Evolutionary conservation across 306 rosid genomes (phyloP), one percentile per base, ranked within the genome.

Genomic region (Lablab purpureus): DNA sequence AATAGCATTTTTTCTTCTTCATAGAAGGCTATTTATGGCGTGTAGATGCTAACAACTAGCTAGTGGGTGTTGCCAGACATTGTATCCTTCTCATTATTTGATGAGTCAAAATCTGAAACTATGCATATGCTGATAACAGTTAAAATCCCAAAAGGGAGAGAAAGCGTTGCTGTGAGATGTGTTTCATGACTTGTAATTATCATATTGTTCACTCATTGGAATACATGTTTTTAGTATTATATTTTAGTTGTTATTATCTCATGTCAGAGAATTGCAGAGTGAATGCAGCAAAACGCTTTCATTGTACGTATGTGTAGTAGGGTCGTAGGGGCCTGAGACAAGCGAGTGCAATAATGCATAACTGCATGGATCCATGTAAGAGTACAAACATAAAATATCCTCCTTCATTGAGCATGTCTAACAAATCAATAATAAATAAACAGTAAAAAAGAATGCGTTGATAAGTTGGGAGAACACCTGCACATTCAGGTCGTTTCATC

Each of bases 281-380:
- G 70, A 64, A 36, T 36, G 71, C n/a, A 37, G 28, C 50, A 65
- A 65, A 65, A 36, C 50, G 4, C n/a, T 65, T 65, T 65, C 71
- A 36, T 36, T 65, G 71, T 65, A 65, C 28, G 28, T 37, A 34
- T 36, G 71, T 4, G 13, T 10, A 37, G 28, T 18, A 8, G 50
- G 70, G 27, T 22, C 27, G 28, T 18, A 65, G 71, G 69, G 71
- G n/a, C 71, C 50, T 4, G 71, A 8, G 50, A 65, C 50, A 65
- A 65, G 30, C 37, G 50, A 37, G n/a, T 65, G 71, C 71, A 65
- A 65, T 65, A 65, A 65, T 65, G 50, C 70, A 64, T 64, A 17
- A 36, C 49, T 64, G 45, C 70, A 17, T 32, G 17, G 7, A 63
- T 62, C 25, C 69, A n/a, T 63, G 8, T 8, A 63, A 30, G 25